These are phyloP conservation scores for Arctostaphylos glauca DNA, from an alignment of 148 eudicot species.

Conservation along the genomic window DNA sequence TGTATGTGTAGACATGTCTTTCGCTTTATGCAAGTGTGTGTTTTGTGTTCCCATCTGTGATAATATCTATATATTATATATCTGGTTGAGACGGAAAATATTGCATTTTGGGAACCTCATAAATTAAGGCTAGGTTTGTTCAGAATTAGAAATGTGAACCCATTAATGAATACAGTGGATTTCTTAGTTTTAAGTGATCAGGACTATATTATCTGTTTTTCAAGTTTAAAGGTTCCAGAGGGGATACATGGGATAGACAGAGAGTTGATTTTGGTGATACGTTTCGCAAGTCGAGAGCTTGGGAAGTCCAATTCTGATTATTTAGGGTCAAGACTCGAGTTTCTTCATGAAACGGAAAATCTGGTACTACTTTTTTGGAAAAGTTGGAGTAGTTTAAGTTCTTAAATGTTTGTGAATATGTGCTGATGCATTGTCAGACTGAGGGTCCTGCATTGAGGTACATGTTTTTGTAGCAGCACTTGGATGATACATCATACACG, in stretches of 20 bases:
- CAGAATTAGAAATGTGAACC: neutral
- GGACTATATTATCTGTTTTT: neutral
- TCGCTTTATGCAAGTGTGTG: neutral
- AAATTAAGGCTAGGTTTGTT: neutral
- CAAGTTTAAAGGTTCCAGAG: neutral
- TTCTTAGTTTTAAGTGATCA: neutral
- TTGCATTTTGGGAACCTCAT: neutral
- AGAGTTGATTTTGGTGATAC: neutral
- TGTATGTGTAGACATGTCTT: neutral
- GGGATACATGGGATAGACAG: neutral
- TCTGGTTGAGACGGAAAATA: neutral
- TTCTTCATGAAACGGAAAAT: neutral
- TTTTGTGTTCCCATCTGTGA: neutral
- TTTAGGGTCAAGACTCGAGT: neutral
- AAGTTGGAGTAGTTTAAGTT: neutral
- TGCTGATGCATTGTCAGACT: neutral
- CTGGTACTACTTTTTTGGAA: neutral
- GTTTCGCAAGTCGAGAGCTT: neutral
- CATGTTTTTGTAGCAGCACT: neutral
- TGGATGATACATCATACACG: neutral
- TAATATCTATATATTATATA: conserved; percentile 1
- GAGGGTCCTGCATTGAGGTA: neutral
- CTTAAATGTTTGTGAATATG: neutral
- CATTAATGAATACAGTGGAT: neutral
- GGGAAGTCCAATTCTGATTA: neutral